Evolutionary conservation across 257 asterid genomes (phyloP).

Genomic region (Capsicum rhomboideum): DNA sequence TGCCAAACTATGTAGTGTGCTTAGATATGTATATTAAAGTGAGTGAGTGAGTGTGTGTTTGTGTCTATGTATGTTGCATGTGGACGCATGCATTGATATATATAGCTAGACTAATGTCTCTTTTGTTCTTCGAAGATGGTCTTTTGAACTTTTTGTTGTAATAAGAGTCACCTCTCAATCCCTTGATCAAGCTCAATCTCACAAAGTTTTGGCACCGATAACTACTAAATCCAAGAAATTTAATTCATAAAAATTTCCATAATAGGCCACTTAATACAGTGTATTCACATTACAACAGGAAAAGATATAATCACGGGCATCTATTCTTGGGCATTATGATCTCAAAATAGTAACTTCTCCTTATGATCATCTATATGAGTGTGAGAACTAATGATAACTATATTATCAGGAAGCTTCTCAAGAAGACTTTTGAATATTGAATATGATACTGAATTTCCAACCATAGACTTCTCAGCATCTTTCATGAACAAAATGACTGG

Average conservation of each 20-base stretch:
- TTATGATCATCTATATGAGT: conserved; percentile 58
- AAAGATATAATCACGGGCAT: not conserved
- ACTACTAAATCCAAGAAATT: not conserved
- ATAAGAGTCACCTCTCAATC: not conserved
- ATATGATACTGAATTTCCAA: conserved; percentile 59
- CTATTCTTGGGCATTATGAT: no score
- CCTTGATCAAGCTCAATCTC: not conserved
- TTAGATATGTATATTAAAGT: no score
- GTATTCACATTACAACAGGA: not conserved
- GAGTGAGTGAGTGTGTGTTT: no score
- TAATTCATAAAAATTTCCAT: not conserved
- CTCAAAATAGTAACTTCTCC: conserved; percentile 55
- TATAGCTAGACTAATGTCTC: not conserved
- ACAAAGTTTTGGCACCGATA: not conserved
- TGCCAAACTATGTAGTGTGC: not conserved
- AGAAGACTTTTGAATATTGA: conserved; percentile 56
- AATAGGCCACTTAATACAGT: not conserved
- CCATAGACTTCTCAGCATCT: conserved; percentile 83
- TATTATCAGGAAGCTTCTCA: conserved; percentile 77
- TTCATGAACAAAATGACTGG: conserved; percentile 74
- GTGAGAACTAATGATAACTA: conserved; percentile 73
- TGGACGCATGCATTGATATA: not conserved
- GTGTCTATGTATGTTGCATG: not conserved
- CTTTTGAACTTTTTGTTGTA: not conserved
- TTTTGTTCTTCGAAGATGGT: not conserved